Evolutionary conservation across 2,329 filamentous ascomycete genomes (phyloP), one percentile per base, ranked within the genome.

Genomic region (Pyrenochaeta sp.): DNA sequence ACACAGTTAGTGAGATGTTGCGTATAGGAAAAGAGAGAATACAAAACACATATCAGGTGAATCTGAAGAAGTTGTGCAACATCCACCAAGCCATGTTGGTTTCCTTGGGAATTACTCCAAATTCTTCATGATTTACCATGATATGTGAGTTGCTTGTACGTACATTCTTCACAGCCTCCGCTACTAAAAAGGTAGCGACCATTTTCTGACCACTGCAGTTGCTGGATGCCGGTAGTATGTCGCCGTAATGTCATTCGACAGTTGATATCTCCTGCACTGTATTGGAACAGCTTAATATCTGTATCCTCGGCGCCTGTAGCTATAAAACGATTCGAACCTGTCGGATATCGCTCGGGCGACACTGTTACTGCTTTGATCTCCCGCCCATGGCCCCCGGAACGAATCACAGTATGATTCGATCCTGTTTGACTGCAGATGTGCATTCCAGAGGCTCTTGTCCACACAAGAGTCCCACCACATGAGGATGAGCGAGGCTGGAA

Each of bases 201-300:
- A 41, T 85, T 82, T 0, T 74, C 71, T 1, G 90, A 86, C 91
- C 92, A 98, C 54, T 83, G 83, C 1, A 97, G 79, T 56, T 88
- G 84, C 72, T 97, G 94, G 7, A 98, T 85, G 0, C 94, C 95
- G 0, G 92, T 89, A 1, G 87, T 89, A 70, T 99, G 95, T 49
- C 85, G 86, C 60, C 91, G 88, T 17, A 97, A 75, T 0, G 88
- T 86, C 9, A 87, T 84, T 18, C 89, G 68, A 61, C 86, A 90
- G 23, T 73, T 41, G 2, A 75, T 45, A 11, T 80, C 14, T 33
- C 56, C 45, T 14, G 58, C 32, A 3, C 37, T 32, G 29, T 83
- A 82, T 32, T 78, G 74, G 82, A 87, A 96, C 27, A 98, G 83
- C 29, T 91, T 88, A 56, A 99, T 90, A 12, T 83, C 78, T 0